A percentile compares a stretch with the other conserved stretches of the same genome.
Evolutionary conservation across 2,329 filamentous ascomycete species (phyloP).

Genomic region (Fonsecaea erecta): DNA sequence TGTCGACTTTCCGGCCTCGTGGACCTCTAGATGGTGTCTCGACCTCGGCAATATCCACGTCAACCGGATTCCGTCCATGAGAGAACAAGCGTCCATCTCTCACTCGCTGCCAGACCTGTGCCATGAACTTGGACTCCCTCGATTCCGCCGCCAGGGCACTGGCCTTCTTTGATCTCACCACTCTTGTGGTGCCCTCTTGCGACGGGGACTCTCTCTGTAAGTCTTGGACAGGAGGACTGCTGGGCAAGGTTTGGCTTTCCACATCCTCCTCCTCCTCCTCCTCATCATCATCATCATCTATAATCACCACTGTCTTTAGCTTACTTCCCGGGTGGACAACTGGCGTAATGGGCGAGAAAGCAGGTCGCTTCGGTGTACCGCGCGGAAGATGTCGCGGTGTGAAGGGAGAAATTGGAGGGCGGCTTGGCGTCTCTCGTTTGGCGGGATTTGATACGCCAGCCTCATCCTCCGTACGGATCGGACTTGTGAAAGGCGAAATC

Average conservation of each 20-base stretch:
- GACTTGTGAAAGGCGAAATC: conserved; percentile 28
- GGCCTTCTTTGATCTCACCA: not conserved
- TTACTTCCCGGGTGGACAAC: conserved; percentile 20
- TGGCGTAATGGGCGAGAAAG: conserved; percentile 28
- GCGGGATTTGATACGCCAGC: not conserved
- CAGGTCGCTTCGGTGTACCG: conserved; percentile 22
- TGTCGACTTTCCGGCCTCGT: conserved; percentile 27
- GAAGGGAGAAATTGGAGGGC: conserved; percentile 26
- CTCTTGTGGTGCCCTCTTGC: not conserved
- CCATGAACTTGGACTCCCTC: conserved; percentile 16
- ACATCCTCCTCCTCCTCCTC: too few species aligned
- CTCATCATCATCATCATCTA: too few species aligned
- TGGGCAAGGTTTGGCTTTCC: conserved; percentile 2
- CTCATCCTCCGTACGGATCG: not conserved
- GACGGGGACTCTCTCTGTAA: not conserved
- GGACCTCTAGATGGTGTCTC: conserved; percentile 29
- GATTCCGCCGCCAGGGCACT: not conserved
- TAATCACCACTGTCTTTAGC: conserved; percentile 19
- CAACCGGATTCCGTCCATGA: not conserved
- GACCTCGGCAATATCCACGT: conserved; percentile 22
- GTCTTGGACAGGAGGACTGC: not conserved
- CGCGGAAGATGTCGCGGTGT: conserved; percentile 17
- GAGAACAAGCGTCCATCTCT: conserved; percentile 12
- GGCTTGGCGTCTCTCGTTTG: conserved; percentile 13
- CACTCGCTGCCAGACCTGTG: conserved; percentile 21